Base-by-base conservation (phyloP, 345 rosid genomes). In the Bruguiera gymnorhiza region DNA sequence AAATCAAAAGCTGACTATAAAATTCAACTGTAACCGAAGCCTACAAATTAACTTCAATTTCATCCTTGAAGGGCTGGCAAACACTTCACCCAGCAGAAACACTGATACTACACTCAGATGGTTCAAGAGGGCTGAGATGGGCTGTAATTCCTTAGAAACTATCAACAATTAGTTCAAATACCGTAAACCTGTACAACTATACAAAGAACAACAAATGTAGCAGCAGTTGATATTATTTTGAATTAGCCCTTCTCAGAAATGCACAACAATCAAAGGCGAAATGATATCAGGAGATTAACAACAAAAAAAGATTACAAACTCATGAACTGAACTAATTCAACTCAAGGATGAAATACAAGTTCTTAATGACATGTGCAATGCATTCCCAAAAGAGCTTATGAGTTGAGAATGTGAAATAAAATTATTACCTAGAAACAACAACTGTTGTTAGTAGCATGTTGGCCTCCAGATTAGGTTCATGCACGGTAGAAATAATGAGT, bases 401-500 rank as follows among this genome's bases (percentile, higher is more conserved):
- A 43, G 50, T 43, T 43, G 4, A 43, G 18, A 43, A 43, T 11
- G 54, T 62, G 63, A 63, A 60, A 60, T 64, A 67, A 21, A 61
- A 76, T 67, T 65, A 86, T 72, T 86, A 91, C 97, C 95, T 89
- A 67, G 83, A 57, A 58, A 80, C 72, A 80, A 89, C 70, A 81
- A 94, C 79, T 8, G 92, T 83, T 68, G 98, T 86, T 64, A 88
- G 81, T 21, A 85, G 75, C 73, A 84, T 64, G 73, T 84, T 78
- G 59, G 76, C 75, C 76, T 89, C 95, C 79, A 91, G 72, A 81
- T 74, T 79, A 71, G 92, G 93, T 67, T 89, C 97, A 75, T 83
- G 78, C 74, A 81, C 70, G 61, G 76, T 52, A 55, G 88, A 83
- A 62, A 88, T 62, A 73, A 89, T 76, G 48, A 89, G 83, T 78